A percentile compares a stretch with the other conserved stretches of the same genome.
Evolutionary conservation across 768 basidiomycete genomes (phyloP).

Genomic region (Leucosporidium yakuticum): DNA sequence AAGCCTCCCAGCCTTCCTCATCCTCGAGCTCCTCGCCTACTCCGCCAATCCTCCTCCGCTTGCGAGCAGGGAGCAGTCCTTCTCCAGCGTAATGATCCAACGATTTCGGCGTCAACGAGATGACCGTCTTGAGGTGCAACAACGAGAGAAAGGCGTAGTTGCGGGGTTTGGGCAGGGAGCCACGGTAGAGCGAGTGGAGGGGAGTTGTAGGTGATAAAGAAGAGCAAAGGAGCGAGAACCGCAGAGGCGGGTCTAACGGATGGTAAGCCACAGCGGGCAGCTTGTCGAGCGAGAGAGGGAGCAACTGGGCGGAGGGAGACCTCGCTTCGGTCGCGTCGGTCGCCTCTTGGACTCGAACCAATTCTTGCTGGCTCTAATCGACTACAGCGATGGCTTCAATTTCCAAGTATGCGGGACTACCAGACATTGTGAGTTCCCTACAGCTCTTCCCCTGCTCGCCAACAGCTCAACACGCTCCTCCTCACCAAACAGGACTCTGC

Average conservation of each 20-base stretch:
- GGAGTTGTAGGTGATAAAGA: not conserved
- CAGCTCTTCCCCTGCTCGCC: not conserved
- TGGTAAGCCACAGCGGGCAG: no score
- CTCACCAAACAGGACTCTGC: conserved; percentile 64
- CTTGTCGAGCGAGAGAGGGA: no score
- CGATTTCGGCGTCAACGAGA: conserved; percentile 3
- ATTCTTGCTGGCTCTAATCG: not conserved
- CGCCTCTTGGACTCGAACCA: no score
- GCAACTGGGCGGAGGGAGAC: not conserved
- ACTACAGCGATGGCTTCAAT: not conserved
- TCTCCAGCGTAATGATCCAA: not conserved
- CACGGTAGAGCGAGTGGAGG: conserved; percentile 3
- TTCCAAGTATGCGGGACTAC: conserved; percentile 78
- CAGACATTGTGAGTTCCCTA: conserved; percentile 69
- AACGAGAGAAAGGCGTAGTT: conserved; percentile 11
- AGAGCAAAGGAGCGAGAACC: not conserved
- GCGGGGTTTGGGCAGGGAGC: conserved; percentile 8
- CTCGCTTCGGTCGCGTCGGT: not conserved
- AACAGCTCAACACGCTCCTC: conserved; percentile 10
- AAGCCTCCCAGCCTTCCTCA: not conserved
- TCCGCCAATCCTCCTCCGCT: not conserved
- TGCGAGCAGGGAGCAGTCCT: not conserved
- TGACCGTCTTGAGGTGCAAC: conserved; percentile 7
- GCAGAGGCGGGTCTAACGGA: not conserved
- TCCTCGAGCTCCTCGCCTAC: not conserved